A percentile compares a stretch with the other conserved stretches of the same genome.
These are phyloP conservation scores for Metroxylon sagu DNA, from an alignment of 176 grass and related monocot species.

Conservation along the genomic window DNA sequence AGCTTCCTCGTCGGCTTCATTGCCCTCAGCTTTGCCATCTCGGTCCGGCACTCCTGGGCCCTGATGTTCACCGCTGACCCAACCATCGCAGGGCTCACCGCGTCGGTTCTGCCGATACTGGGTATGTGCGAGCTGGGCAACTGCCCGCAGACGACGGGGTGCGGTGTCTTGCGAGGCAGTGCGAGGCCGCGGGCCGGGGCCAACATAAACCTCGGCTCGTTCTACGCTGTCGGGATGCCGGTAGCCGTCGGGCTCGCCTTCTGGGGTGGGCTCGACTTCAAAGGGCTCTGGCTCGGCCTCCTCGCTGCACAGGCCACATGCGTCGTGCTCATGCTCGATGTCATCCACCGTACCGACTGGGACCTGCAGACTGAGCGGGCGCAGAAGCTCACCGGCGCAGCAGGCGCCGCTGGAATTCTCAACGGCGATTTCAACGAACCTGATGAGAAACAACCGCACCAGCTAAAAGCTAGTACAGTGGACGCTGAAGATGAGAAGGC, in stretches of 20 bases:
- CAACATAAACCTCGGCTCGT: constrained; percentile 71
- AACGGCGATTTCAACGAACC: no score
- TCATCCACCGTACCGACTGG: constrained; percentile 68
- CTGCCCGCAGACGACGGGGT: constrained; percentile 75
- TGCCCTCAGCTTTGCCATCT: constrained; percentile 48
- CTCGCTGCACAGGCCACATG: constrained; percentile 70
- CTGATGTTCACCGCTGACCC: constrained; percentile 66
- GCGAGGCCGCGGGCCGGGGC: constrained; percentile 65
- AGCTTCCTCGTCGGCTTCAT: constrained; percentile 49
- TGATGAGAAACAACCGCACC: no score
- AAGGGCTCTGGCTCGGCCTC: constrained; percentile 81
- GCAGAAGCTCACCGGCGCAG: constrained; percentile 46
- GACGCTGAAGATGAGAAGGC: no score
- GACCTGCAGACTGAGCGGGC: constrained; percentile 44
- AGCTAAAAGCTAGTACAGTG: no score
- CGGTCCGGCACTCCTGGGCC: constrained; percentile 50
- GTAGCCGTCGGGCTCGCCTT: constrained; percentile 67
- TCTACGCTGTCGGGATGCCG: constrained; percentile 71
- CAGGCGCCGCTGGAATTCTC: not conserved
- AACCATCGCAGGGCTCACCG: constrained; percentile 61
- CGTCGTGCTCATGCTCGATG: constrained; percentile 61
- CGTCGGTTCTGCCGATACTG: constrained; percentile 62
- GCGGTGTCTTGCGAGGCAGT: constrained; percentile 75
- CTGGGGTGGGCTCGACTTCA: constrained; percentile 52
- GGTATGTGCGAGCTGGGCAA: constrained; percentile 74